A percentile compares a stretch with the other conserved stretches of the same genome.
Conservation (phyloP, 2,329 filamentous ascomycete genomes). For the Aureobasidium sp. region DNA sequence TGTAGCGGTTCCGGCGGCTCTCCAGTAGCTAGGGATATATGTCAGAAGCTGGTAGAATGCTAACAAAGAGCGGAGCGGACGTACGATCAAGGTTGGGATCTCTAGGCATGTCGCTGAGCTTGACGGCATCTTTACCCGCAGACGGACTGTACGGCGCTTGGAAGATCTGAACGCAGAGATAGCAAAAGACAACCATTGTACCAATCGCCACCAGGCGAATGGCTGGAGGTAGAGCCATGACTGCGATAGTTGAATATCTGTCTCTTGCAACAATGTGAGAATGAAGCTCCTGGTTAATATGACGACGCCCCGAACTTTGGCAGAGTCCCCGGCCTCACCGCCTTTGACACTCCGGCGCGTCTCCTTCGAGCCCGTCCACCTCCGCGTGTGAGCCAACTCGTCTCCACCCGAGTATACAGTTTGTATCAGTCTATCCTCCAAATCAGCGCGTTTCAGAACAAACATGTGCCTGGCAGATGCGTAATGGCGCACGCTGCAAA, state of each 20-base stretch:
- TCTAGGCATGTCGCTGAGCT: constrained; percentile 69
- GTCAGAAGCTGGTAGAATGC: constrained; percentile 22
- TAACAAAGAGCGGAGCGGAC: constrained; percentile 35
- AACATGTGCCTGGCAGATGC: constrained; percentile 8
- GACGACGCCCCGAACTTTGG: constrained; percentile 13
- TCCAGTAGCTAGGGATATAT: constrained; percentile 68
- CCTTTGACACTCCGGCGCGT: constrained; percentile 7
- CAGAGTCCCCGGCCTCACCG: constrained; percentile 16
- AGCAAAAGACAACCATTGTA: constrained; percentile 78
- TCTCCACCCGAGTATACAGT: background rate
- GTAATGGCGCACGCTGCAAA: constrained; percentile 76
- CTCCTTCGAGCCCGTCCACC: background rate
- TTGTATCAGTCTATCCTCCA: background rate
- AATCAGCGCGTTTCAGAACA: background rate
- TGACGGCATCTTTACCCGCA: constrained; percentile 33
- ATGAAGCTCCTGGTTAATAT: constrained; percentile 8
- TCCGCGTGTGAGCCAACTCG: background rate
- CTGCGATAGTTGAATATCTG: constrained; percentile 28
- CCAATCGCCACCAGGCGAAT: constrained; percentile 81
- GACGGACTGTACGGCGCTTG: constrained; percentile 56
- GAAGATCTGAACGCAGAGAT: constrained; percentile 81
- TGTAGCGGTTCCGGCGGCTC: constrained; percentile 84
- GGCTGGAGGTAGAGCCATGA: constrained; percentile 87
- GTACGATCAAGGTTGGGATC: constrained; percentile 92
- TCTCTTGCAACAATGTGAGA: background rate